A percentile compares a stretch with the other conserved stretches of the same genome.
Evolutionary conservation across 192 early-diverging fungal species (phyloP).

Genomic region (Podila horticola): DNA sequence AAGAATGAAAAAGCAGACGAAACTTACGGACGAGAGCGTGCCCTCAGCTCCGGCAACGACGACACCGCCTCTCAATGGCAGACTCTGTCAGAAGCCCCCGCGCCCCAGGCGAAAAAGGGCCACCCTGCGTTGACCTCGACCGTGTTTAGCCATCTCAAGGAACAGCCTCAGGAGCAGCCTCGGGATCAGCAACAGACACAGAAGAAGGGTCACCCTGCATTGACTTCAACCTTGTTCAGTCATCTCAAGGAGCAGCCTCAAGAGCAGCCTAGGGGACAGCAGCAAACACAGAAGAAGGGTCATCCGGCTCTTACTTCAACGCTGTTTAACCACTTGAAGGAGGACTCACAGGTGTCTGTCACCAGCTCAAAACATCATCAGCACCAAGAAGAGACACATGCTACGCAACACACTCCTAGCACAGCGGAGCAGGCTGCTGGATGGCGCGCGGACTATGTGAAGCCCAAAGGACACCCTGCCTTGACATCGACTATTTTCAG

Average conservation of each 20-base stretch:
- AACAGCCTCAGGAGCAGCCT: background rate
- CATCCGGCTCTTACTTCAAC: slow-evolving; percentile 8
- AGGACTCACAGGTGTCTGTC: background rate
- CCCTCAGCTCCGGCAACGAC: slow-evolving; percentile 1
- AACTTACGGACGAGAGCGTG: background rate
- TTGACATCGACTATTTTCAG: slow-evolving; percentile 36
- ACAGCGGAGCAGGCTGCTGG: slow-evolving; percentile 34
- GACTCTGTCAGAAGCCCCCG: slow-evolving; percentile 2
- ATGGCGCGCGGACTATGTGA: slow-evolving; percentile 39
- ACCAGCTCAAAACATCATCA: background rate
- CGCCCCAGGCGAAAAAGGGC: slow-evolving; percentile 24
- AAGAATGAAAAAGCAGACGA: background rate
- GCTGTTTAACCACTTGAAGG: slow-evolving; percentile 6
- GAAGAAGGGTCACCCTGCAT: slow-evolving; percentile 44
- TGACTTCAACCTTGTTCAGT: slow-evolving; percentile 31
- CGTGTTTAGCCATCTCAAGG: slow-evolving; percentile 25
- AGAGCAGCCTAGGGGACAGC: background rate
- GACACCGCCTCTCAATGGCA: background rate
- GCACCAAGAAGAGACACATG: background rate
- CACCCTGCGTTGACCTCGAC: slow-evolving; percentile 44
- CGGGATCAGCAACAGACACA: background rate
- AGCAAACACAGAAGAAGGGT: slow-evolving; percentile 5
- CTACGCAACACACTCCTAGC: slow-evolving; percentile 2
- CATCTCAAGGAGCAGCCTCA: slow-evolving; percentile 6
- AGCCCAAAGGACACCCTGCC: slow-evolving; percentile 49